Percentiles rank a stretch among this genome's conserved stretches.
These are phyloP conservation scores for Tylopilus plumbeoviolaceoides DNA, from an alignment of 768 basidiomycete genomes.

Conservation along the genomic window DNA sequence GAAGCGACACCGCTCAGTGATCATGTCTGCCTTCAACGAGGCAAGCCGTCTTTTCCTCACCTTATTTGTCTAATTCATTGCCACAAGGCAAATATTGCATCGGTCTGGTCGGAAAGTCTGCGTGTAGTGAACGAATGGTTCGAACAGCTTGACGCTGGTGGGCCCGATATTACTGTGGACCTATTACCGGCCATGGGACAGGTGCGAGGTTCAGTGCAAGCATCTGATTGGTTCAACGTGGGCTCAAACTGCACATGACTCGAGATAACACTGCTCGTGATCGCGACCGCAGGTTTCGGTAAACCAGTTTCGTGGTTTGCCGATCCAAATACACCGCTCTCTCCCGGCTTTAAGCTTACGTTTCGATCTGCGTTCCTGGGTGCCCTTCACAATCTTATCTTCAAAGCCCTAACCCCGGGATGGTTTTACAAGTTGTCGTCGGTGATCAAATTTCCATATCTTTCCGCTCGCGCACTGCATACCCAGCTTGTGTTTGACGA, in stretches of 20 bases:
- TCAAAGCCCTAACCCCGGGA: slow-evolving; percentile 30
- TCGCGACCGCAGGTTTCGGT: slow-evolving; percentile 42
- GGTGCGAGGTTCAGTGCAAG: slow-evolving; percentile 5
- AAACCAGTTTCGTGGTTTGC: slow-evolving; percentile 32
- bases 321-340: slow-evolving; percentile 23
- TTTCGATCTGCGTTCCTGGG: slow-evolving; percentile 36
- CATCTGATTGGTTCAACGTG: not conserved
- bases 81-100: slow-evolving; percentile 39
- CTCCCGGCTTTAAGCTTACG: slow-evolving; percentile 30
- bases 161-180: slow-evolving; percentile 20
- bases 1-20: slow-evolving; percentile 42
- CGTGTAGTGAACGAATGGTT: slow-evolving; percentile 42
- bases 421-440: slow-evolving; percentile 29
- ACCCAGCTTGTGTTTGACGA: slow-evolving; percentile 34
- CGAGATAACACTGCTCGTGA: slow-evolving; percentile 36
- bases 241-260: not conserved
- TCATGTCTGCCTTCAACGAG: slow-evolving; percentile 50
- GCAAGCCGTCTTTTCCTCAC: slow-evolving; percentile 16
- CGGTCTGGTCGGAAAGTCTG: slow-evolving; percentile 47
- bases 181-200: slow-evolving; percentile 7
- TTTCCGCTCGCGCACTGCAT: slow-evolving; percentile 30
- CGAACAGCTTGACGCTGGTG: slow-evolving; percentile 29
- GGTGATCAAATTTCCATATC: slow-evolving; percentile 31
- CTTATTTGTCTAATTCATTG: not conserved
- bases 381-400: slow-evolving; percentile 21